A percentile compares a stretch with the other conserved stretches of the same genome.
Evolutionary conservation across 768 basidiomycete species (phyloP).

Genomic region (Xerocomellus amylosporus): DNA sequence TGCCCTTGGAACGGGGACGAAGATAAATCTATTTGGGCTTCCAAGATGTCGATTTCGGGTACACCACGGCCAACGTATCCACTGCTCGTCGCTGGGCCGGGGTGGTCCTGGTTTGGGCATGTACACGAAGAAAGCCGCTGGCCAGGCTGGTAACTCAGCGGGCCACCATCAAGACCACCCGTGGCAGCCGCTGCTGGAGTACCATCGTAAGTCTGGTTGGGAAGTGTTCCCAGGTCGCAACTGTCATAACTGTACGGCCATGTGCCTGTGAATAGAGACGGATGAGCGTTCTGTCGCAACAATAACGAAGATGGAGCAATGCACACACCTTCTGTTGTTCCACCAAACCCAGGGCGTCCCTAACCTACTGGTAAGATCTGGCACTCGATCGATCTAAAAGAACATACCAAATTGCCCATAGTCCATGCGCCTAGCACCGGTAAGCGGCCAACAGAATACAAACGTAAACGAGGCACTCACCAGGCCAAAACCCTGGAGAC

Average conservation of each 20-base stretch:
- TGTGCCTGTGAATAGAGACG: constrained; percentile 32
- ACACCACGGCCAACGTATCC: constrained; percentile 64
- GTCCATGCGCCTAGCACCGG: constrained; percentile 57
- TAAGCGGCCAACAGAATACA: constrained; percentile 3
- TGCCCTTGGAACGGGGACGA: constrained; percentile 50
- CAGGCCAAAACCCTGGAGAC: constrained; percentile 84
- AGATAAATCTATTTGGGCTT: constrained; percentile 66
- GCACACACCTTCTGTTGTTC: constrained; percentile 71
- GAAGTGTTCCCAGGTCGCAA: constrained; percentile 86
- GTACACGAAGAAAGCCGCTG: constrained; percentile 88
- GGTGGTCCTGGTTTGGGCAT: constrained; percentile 82
- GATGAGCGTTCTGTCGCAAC: not conserved
- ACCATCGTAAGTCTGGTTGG: constrained; percentile 71
- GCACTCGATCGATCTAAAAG: not conserved
- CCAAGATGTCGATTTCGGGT: constrained; percentile 92
- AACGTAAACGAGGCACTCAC: constrained; percentile 37
- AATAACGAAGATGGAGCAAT: not conserved
- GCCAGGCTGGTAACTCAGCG: constrained; percentile 78
- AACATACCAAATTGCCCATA: constrained; percentile 60
- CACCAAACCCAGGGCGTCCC: constrained; percentile 86
- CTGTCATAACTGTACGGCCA: constrained; percentile 83
- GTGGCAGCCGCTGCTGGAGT: constrained; percentile 58
- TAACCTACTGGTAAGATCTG: constrained; percentile 37
- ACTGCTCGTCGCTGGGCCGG: constrained; percentile 57
- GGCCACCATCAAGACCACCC: constrained; percentile 45